Evolutionary conservation across 148 eudicot genomes (phyloP).

Genomic region (Amaranthus cruentus): DNA sequence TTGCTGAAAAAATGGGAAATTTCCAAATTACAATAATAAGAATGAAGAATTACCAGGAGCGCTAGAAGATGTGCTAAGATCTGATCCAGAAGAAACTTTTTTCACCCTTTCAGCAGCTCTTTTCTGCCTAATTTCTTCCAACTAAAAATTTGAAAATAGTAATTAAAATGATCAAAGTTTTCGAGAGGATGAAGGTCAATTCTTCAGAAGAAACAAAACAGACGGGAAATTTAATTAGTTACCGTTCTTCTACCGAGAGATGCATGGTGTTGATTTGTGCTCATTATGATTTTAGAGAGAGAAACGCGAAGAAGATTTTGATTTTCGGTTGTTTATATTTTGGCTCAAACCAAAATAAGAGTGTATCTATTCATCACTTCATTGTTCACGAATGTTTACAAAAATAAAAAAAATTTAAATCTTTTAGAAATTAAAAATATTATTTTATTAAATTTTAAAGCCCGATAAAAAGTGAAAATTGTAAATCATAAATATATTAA

Average conservation of each 20-base stretch:
- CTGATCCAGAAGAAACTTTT: conserved; percentile 79
- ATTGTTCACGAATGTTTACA: too few species aligned
- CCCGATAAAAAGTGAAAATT: too few species aligned
- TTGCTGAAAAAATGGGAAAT: not conserved
- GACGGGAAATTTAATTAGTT: not conserved
- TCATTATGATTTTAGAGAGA: conserved; percentile 24
- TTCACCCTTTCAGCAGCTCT: conserved; percentile 82
- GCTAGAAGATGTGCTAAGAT: conserved; percentile 53
- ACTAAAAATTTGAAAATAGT: conserved; percentile 23
- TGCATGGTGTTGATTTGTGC: conserved; percentile 48
- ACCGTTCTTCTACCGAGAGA: conserved; percentile 81
- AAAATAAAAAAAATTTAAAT: too few species aligned
- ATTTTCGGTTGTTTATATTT: too few species aligned
- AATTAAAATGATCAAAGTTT: not conserved
- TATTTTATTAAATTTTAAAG: too few species aligned
- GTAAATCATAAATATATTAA: too few species aligned
- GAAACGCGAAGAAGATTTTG: not conserved
- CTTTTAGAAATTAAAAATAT: too few species aligned
- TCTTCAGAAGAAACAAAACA: not conserved
- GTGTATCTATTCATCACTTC: too few species aligned
- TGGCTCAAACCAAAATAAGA: too few species aligned
- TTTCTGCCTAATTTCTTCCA: conserved; percentile 85
- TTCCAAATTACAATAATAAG: not conserved
- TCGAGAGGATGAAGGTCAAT: not conserved
- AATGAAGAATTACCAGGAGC: conserved; percentile 32